Conservation (phyloP, 2,329 filamentous ascomycete genomes). For the Penicillium thymicola region DNA sequence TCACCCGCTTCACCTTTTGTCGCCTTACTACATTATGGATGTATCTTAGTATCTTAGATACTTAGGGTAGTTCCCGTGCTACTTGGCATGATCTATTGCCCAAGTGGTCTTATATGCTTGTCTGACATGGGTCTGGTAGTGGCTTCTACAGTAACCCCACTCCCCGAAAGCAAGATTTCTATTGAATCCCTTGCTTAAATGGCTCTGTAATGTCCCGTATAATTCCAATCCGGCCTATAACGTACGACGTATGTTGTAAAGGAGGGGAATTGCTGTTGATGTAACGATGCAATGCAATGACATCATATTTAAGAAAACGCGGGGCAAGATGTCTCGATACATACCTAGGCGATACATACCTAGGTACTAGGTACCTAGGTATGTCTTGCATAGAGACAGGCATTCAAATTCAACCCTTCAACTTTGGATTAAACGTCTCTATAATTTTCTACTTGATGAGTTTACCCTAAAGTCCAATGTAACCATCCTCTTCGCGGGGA, state of each 20-base stretch:
- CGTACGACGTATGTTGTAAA: neutral
- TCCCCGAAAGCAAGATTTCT: neutral
- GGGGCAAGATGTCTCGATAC: neutral
- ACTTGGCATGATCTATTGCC: neutral
- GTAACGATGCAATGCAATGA: constrained; percentile 1
- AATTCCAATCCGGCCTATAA: neutral
- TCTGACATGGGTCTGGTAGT: neutral
- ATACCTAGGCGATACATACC: too few relatives aligned
- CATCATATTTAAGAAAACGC: neutral
- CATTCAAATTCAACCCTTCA: neutral
- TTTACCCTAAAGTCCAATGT: constrained; percentile 24
- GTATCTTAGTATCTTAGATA: neutral
- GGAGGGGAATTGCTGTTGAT: neutral
- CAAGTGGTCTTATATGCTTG: neutral
- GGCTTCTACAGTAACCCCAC: neutral
- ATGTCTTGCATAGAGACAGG: neutral
- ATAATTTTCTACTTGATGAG: neutral
- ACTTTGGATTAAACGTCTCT: neutral
- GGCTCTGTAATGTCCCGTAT: neutral
- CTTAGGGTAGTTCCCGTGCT: neutral
- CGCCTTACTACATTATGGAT: too few relatives aligned
- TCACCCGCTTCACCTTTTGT: neutral
- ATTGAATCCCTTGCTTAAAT: neutral
- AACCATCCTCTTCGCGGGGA: constrained; percentile 29
- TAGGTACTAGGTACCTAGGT: too few relatives aligned